These are phyloP conservation scores for Alternaria dauci DNA, from an alignment of 2,329 filamentous ascomycete species.

Conservation along the genomic window DNA sequence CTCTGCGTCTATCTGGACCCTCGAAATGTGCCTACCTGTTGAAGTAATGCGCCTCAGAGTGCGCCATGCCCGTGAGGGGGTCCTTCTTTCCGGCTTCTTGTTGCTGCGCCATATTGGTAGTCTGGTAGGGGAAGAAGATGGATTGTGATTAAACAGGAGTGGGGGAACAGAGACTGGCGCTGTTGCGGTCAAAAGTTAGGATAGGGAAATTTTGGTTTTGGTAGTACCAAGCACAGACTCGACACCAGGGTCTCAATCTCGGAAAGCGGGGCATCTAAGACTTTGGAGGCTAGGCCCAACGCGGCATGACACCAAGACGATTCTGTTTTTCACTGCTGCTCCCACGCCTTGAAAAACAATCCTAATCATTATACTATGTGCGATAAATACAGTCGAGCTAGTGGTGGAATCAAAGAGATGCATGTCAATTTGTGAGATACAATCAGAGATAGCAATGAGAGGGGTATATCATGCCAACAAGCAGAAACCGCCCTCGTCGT, in stretches of 20 bases:
- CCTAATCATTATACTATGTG: conserved; percentile 1
- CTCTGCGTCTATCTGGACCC: conserved; percentile 28
- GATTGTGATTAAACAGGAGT: conserved; percentile 6
- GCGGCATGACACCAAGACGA: conserved; percentile 10
- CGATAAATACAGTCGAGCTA: conserved; percentile 4
- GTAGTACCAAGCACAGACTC: conserved; percentile 29
- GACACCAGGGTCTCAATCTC: conserved; percentile 13
- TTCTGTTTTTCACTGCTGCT: conserved; percentile 7
- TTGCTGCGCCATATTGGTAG: conserved; percentile 37
- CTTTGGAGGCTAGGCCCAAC: conserved; percentile 12
- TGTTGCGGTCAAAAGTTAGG: conserved; percentile 25
- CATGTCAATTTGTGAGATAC: conserved; percentile 19
- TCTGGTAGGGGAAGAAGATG: conserved; percentile 7
- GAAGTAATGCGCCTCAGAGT: conserved; percentile 99
- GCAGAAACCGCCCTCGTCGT: conserved; percentile 37
- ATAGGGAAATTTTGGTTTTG: conserved; percentile 43
- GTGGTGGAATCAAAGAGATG: background rate
- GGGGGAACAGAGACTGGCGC: conserved; percentile 20
- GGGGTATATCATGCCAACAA: conserved; percentile 47
- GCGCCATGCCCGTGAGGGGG: conserved; percentile 74
- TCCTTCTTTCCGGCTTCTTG: conserved; percentile 40
- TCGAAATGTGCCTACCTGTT: conserved; percentile 73
- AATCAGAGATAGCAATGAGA: conserved; percentile 24
- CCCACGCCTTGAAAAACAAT: background rate
- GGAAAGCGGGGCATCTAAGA: conserved; percentile 15